Evolutionary conservation across 768 basidiomycete species (phyloP).

Genomic region (Leccinum sublutescens): DNA sequence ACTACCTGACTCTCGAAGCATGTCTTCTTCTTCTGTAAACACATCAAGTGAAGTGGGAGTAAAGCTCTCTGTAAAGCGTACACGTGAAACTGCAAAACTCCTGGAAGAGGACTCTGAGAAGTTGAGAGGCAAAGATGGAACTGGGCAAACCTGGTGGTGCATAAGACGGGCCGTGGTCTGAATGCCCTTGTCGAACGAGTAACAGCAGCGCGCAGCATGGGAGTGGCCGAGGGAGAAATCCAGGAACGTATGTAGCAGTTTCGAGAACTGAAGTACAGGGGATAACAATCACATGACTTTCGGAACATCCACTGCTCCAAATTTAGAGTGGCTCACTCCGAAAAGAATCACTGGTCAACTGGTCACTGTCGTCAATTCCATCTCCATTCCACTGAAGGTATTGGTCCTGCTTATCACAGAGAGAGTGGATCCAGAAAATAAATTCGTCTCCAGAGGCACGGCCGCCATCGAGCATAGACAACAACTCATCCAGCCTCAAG

Average conservation of each 20-base stretch:
- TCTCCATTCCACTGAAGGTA: no score
- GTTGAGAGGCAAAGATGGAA: neutral
- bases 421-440: no score
- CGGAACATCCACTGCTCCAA: no score
- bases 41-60: constrained; percentile 63
- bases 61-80: constrained; percentile 27
- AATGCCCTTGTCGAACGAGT: constrained; percentile 14
- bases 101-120: constrained; percentile 9
- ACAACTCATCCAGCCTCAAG: no score
- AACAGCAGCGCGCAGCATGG: constrained; percentile 28
- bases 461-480: no score
- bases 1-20: constrained; percentile 89
- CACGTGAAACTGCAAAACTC: constrained; percentile 25
- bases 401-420: no score
- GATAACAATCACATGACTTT: no score
- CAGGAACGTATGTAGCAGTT: neutral
- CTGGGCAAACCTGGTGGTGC: constrained; percentile 19
- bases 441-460: no score
- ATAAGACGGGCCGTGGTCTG: neutral
- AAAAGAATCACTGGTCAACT: no score
- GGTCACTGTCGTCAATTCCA: no score
- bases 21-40: constrained; percentile 92
- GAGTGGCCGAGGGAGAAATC: neutral
- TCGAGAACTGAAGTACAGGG: no score
- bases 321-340: no score